Percentiles rank a stretch among this genome's conserved stretches.
These are phyloP conservation scores for Lachancea sp. DNA, from an alignment of 805 yeast species.

Conservation along the genomic window DNA sequence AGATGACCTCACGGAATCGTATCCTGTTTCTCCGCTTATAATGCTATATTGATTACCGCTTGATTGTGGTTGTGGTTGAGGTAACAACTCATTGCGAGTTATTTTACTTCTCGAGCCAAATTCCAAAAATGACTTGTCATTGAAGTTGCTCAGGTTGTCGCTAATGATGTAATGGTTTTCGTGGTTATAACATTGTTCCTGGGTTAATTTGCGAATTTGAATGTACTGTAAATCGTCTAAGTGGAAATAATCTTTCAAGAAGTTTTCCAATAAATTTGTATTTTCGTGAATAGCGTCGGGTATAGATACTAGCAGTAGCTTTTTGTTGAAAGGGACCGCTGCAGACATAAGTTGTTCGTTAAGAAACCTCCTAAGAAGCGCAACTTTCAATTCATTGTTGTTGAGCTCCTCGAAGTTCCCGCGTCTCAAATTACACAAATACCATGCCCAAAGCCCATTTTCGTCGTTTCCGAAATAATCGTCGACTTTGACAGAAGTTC, in stretches of 20 bases:
- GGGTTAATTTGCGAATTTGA: constrained; percentile 27
- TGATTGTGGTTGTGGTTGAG: constrained; percentile 1
- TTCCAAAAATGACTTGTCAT: constrained; percentile 26
- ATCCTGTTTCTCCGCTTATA: constrained; percentile 10
- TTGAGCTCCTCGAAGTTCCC: constrained; percentile 35
- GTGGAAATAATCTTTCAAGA: constrained; percentile 30
- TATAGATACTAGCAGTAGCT: constrained; percentile 30
- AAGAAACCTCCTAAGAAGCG: constrained; percentile 28
- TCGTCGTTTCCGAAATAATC: constrained; percentile 31
- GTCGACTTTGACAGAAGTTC: constrained; percentile 23
- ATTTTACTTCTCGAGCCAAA: constrained; percentile 5
- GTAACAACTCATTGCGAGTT: neutral
- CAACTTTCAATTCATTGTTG: constrained; percentile 23
- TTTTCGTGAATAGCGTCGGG: constrained; percentile 31
- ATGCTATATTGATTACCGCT: constrained; percentile 8
- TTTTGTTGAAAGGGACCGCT: constrained; percentile 13
- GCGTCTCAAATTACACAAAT: constrained; percentile 29
- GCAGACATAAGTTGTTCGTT: constrained; percentile 19
- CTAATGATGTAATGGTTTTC: constrained; percentile 31
- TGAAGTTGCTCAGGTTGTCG: constrained; percentile 28
- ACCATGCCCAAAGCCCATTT: constrained; percentile 36
- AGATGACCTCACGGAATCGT: constrained; percentile 4
- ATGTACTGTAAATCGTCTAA: constrained; percentile 24
- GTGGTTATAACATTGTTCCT: constrained; percentile 27
- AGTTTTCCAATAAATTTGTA: constrained; percentile 26